phyloP scores from a whole-genome alignment of 768 basidiomycete species.

The Macrolepiota albuminosa region DNA sequence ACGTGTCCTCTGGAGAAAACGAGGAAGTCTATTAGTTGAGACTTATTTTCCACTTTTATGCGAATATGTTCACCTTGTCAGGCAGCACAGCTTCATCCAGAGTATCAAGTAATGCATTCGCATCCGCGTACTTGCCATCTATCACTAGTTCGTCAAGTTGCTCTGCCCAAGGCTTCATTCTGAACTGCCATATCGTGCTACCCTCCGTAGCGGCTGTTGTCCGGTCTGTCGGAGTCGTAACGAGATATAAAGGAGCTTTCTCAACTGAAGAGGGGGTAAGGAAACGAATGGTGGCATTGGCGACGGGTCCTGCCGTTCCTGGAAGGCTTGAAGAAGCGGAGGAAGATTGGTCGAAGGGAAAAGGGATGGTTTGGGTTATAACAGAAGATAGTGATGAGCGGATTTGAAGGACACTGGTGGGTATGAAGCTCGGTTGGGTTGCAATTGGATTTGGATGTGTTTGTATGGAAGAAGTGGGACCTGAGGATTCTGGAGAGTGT shows the following conservation, averaged over 20 bases:
- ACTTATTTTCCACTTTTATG: background rate
- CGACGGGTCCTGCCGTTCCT: constrained; percentile 18
- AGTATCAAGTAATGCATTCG: constrained; percentile 70
- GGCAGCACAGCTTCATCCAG: constrained; percentile 54
- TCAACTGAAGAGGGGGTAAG: constrained; percentile 50
- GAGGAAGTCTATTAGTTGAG: background rate
- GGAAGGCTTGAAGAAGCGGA: constrained; percentile 20
- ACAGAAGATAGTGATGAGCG: constrained; percentile 65
- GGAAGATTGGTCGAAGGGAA: constrained; percentile 47
- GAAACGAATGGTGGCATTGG: constrained; percentile 56
- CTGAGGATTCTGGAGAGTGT: constrained; percentile 18
- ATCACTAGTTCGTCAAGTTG: constrained; percentile 83
- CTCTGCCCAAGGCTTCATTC: constrained; percentile 68
- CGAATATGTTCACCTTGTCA: constrained; percentile 49
- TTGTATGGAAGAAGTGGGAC: constrained; percentile 19
- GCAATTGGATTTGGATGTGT: constrained; percentile 29
- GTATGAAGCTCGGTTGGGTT: constrained; percentile 34
- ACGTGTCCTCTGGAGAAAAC: constrained; percentile 42
- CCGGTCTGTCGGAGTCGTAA: constrained; percentile 75
- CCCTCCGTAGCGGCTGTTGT: constrained; percentile 62
- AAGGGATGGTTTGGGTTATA: constrained; percentile 56
- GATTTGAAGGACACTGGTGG: constrained; percentile 63
- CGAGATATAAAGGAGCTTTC: constrained; percentile 54
- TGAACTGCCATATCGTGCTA: constrained; percentile 71
- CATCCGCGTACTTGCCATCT: constrained; percentile 67